Conservation (phyloP, 2,329 filamentous ascomycete genomes). For the Metarhizium brunneum region DNA sequence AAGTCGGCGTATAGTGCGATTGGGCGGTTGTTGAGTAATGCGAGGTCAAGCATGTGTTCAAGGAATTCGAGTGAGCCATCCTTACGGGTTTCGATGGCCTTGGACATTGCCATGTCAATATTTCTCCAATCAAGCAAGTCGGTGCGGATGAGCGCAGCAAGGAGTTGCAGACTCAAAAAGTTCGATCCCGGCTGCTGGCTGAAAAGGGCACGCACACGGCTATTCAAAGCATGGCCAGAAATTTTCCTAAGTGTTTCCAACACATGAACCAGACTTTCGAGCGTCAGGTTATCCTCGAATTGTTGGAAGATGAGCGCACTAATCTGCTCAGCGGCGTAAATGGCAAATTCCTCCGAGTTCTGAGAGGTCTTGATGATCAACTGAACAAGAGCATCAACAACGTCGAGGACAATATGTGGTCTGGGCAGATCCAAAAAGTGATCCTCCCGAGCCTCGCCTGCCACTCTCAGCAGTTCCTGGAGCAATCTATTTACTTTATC, state of each 20-base stretch:
- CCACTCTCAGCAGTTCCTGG: slow-evolving; percentile 45
- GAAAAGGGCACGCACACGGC: slow-evolving; percentile 46
- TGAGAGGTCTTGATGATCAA: slow-evolving; percentile 55
- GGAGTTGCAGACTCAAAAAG: slow-evolving; percentile 48
- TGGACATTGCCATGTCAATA: slow-evolving; percentile 64
- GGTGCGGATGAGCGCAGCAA: slow-evolving; percentile 47
- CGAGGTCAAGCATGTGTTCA: slow-evolving; percentile 67
- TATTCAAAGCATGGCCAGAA: slow-evolving; percentile 42
- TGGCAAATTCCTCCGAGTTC: slow-evolving; percentile 49
- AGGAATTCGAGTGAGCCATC: slow-evolving; percentile 68
- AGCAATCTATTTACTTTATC: slow-evolving; percentile 51
- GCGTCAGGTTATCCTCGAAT: slow-evolving; percentile 44
- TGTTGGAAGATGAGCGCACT: slow-evolving; percentile 45
- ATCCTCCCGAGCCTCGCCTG: slow-evolving; percentile 44
- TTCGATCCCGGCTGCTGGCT: slow-evolving; percentile 45
- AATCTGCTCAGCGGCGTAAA: slow-evolving; percentile 52
- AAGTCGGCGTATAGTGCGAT: slow-evolving; percentile 79
- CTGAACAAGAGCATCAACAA: slow-evolving; percentile 52
- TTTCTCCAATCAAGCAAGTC: slow-evolving; percentile 54
- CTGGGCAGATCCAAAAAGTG: slow-evolving; percentile 52
- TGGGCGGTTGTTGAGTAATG: slow-evolving; percentile 69
- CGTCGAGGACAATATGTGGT: slow-evolving; percentile 50
- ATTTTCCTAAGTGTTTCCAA: slow-evolving; percentile 53
- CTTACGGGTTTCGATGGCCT: slow-evolving; percentile 62
- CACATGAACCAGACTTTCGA: slow-evolving; percentile 55